Evolutionary conservation across 495 filamentous ascomycete genomes (phyloP).

Genomic region (Trichoderma reesei): DNA sequence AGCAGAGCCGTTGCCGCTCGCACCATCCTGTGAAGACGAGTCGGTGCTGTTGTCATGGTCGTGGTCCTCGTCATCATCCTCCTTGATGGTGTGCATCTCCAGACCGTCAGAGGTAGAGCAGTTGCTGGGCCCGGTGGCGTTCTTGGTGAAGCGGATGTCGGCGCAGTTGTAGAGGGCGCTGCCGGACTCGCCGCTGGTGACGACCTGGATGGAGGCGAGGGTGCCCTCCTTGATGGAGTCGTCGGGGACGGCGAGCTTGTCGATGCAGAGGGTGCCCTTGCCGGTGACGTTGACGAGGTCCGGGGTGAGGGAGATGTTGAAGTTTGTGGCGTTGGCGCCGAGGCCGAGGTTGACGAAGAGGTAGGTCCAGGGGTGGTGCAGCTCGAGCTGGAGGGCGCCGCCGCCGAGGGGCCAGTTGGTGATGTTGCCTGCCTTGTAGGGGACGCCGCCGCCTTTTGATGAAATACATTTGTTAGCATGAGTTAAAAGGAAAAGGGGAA

Average conservation of each 20-base stretch:
- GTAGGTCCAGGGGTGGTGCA: constrained; percentile 47
- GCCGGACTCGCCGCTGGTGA: constrained; percentile 41
- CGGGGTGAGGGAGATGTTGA: constrained; percentile 49
- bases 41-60: constrained; percentile 11
- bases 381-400: constrained; percentile 42
- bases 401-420: constrained; percentile 52
- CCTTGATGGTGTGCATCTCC: constrained; percentile 14
- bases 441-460: constrained; percentile 42
- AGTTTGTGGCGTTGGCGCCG: constrained; percentile 41
- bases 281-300: constrained; percentile 49
- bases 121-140: constrained; percentile 28
- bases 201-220: constrained; percentile 46
- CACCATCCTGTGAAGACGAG: constrained; percentile 1
- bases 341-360: constrained; percentile 55
- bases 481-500: not conserved
- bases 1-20: constrained; percentile 11
- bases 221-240: constrained; percentile 37
- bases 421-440: constrained; percentile 40
- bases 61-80: not conserved
- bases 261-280: constrained; percentile 50
- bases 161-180: constrained; percentile 54
- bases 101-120: constrained; percentile 40
- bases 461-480: constrained; percentile 17
- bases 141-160: constrained; percentile 47
- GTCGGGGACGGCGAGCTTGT: constrained; percentile 34